Percentiles rank a stretch among this genome's conserved stretches.
These are phyloP conservation scores for Lactarius vividus DNA, from an alignment of 768 basidiomycete genomes.

Conservation along the genomic window DNA sequence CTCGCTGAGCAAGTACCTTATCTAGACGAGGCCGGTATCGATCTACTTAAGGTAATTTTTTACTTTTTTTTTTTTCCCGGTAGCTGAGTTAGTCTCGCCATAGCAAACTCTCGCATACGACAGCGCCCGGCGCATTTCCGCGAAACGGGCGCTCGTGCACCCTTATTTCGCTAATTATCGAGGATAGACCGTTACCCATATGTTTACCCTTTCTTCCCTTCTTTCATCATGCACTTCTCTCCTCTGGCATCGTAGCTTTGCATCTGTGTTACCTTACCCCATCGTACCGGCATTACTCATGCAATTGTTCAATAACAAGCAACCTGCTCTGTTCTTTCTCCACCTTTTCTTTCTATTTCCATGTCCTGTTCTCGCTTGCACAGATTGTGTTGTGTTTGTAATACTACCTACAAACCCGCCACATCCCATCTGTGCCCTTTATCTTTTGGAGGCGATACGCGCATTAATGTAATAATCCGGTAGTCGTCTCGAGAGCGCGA, in stretches of 20 bases:
- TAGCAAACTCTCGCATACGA: slow-evolving; percentile 67
- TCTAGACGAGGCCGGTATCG: slow-evolving; percentile 76
- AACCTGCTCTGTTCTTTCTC: slow-evolving; percentile 12
- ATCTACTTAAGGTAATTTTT: slow-evolving; percentile 65
- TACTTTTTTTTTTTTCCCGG: background rate
- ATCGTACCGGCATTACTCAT: slow-evolving; percentile 23
- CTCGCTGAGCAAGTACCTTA: slow-evolving; percentile 62
- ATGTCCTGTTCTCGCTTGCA: background rate
- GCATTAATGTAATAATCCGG: background rate
- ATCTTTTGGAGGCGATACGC: background rate
- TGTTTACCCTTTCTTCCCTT: background rate
- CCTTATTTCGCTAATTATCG: slow-evolving; percentile 52
- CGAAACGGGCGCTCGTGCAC: slow-evolving; percentile 55
- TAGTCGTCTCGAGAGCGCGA: background rate
- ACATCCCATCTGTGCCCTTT: background rate
- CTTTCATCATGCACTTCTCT: slow-evolving; percentile 18
- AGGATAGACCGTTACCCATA: slow-evolving; percentile 7
- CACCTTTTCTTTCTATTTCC: background rate
- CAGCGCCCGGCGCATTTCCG: slow-evolving; percentile 88
- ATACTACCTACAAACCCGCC: background rate
- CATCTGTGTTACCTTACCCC: slow-evolving; percentile 26
- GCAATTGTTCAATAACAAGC: slow-evolving; percentile 27
- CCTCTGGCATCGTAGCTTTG: slow-evolving; percentile 20
- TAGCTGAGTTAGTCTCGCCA: background rate
- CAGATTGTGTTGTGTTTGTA: slow-evolving; percentile 10